phyloP scores from a whole-genome alignment of 768 basidiomycete species.

The Termitomyces sp. region DNA sequence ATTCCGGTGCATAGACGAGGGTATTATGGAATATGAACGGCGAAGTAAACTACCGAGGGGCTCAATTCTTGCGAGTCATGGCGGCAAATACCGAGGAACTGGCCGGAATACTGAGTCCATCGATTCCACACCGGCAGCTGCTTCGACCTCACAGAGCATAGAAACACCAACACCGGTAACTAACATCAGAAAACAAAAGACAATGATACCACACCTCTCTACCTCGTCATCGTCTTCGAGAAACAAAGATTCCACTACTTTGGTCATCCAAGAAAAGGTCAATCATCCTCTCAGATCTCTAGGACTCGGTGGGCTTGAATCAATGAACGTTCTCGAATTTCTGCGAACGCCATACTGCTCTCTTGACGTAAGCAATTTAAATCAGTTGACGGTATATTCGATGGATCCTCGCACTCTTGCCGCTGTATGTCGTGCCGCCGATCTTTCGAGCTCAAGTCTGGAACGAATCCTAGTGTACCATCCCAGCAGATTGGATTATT shows the following conservation, averaged over 20 bases:
- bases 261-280: neutral
- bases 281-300: neutral
- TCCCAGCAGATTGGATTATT: neutral
- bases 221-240: neutral
- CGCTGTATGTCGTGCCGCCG: neutral
- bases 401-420: neutral
- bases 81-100: neutral
- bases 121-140: neutral
- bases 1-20: neutral
- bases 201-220: neutral
- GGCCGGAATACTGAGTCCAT: neutral
- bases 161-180: neutral
- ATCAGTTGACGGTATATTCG: neutral
- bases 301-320: constrained; percentile 2
- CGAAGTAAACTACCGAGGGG: neutral
- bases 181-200: neutral
- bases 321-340: neutral
- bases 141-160: neutral
- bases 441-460: neutral
- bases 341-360: neutral
- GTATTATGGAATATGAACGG: neutral
- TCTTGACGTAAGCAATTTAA: neutral
- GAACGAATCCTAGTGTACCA: neutral
- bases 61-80: neutral
- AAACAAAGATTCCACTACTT: neutral